phyloP scores from a whole-genome alignment of 768 basidiomycete genomes.

The Hortiboletus flavorubellus region DNA sequence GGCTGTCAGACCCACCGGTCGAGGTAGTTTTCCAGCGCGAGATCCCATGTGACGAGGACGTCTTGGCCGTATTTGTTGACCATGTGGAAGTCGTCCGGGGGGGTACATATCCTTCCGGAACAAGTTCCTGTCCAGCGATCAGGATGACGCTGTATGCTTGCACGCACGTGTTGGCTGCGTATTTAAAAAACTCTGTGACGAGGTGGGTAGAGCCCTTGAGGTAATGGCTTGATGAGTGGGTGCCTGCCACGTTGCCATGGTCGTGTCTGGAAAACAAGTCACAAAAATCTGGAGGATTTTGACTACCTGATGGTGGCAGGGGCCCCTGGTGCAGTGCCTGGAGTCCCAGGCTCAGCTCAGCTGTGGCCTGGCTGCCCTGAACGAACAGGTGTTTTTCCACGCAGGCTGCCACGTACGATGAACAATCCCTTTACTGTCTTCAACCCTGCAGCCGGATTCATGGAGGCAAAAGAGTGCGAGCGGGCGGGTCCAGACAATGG shows the following conservation, averaged over 20 bases:
- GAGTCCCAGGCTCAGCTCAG: no score
- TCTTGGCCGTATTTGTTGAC: slow-evolving; percentile 98
- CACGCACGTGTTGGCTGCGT: slow-evolving; percentile 60
- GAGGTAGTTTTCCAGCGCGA: slow-evolving; percentile 72
- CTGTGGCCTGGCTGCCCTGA: no score
- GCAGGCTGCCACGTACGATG: slow-evolving; percentile 57
- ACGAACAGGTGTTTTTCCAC: slow-evolving; percentile 48
- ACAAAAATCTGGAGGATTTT: no score
- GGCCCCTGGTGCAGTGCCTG: no score
- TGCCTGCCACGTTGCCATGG: not conserved
- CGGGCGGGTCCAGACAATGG: slow-evolving; percentile 70
- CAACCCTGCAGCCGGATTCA: slow-evolving; percentile 67
- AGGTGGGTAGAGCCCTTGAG: slow-evolving; percentile 38
- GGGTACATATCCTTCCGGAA: slow-evolving; percentile 96
- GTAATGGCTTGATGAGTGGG: slow-evolving; percentile 73
- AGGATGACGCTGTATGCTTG: not conserved
- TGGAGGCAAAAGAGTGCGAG: slow-evolving; percentile 71
- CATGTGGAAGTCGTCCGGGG: slow-evolving; percentile 98
- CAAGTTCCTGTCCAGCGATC: slow-evolving; percentile 59
- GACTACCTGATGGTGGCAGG: no score
- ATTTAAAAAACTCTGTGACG: slow-evolving; percentile 99
- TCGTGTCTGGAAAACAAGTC: no score
- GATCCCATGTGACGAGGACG: slow-evolving; percentile 35
- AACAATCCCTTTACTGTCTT: slow-evolving; percentile 59
- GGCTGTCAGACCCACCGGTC: slow-evolving; percentile 47